A percentile compares a stretch with the other conserved stretches of the same genome.
Conservation (phyloP, 441 rosid species). For the Mallotus japonicus region DNA sequence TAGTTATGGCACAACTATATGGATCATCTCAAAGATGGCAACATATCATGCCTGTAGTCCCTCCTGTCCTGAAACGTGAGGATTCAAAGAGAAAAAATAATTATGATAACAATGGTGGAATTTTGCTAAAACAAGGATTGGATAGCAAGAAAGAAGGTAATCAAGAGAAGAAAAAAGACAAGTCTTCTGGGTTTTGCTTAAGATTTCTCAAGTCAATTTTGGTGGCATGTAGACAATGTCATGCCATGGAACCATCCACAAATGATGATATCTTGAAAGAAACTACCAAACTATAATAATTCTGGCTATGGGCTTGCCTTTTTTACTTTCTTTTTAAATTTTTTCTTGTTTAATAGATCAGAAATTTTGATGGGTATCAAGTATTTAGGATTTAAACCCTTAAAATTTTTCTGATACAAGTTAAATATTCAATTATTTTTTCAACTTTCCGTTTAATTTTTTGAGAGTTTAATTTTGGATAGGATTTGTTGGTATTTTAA, state of each 20-base stretch:
- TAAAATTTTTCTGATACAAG: too few species aligned
- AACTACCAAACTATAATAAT: background rate
- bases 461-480: background rate
- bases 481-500: background rate
- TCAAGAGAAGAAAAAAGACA: slow-evolving; percentile 16
- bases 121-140: slow-evolving; percentile 3
- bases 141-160: slow-evolving; percentile 21
- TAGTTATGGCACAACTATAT: slow-evolving; percentile 52
- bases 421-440: background rate
- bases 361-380: too few species aligned
- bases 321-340: too few species aligned
- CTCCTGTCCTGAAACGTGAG: slow-evolving; percentile 45
- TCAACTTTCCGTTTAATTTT: background rate
- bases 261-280: slow-evolving; percentile 23
- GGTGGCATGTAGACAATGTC: slow-evolving; percentile 68
- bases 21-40: slow-evolving; percentile 77
- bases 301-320: background rate
- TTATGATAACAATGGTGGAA: slow-evolving; percentile 13
- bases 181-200: slow-evolving; percentile 41
- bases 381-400: too few species aligned
- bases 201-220: slow-evolving; percentile 49
- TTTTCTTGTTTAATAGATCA: too few species aligned
- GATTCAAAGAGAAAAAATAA: slow-evolving; percentile 37
- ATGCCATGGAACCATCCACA: slow-evolving; percentile 72
- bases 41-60: slow-evolving; percentile 45